Evolutionary conservation across 305 asterid genomes (phyloP).

Genomic region (Fraxinus platypoda): DNA sequence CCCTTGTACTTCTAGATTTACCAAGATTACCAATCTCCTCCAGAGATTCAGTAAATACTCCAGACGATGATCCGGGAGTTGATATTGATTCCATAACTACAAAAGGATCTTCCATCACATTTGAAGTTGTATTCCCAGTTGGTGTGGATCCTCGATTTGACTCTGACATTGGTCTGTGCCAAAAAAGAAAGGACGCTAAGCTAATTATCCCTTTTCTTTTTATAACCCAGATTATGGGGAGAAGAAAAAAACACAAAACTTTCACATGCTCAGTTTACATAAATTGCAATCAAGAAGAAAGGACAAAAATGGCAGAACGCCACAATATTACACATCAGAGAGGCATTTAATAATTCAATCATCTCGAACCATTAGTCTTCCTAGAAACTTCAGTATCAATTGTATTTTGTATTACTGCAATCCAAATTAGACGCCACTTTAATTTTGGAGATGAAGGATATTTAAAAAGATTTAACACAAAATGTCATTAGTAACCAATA

Average conservation of each 20-base stretch:
- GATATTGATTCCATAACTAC: constrained; percentile 60
- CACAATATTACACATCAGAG: neutral
- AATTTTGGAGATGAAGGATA: neutral
- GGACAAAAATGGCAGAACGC: neutral
- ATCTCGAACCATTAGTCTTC: neutral
- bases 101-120: constrained; percentile 65
- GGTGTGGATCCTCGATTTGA: constrained; percentile 62
- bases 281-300: neutral
- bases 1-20: constrained; percentile 53
- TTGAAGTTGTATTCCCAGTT: constrained; percentile 39
- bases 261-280: neutral
- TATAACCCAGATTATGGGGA: neutral
- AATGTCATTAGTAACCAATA: neutral
- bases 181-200: constrained; percentile 20
- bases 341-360: neutral
- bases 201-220: constrained; percentile 14
- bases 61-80: constrained; percentile 41
- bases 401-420: neutral
- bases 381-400: neutral
- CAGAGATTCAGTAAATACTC: constrained; percentile 56
- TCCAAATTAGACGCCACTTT: neutral
- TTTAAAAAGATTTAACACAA: neutral
- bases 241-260: neutral
- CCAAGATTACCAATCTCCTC: constrained; percentile 55
- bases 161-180: constrained; percentile 64